Percentiles rank a stretch among this genome's conserved stretches.
Conservation (phyloP, 2,329 filamentous ascomycete genomes). For the Aspergillus versicolor region DNA sequence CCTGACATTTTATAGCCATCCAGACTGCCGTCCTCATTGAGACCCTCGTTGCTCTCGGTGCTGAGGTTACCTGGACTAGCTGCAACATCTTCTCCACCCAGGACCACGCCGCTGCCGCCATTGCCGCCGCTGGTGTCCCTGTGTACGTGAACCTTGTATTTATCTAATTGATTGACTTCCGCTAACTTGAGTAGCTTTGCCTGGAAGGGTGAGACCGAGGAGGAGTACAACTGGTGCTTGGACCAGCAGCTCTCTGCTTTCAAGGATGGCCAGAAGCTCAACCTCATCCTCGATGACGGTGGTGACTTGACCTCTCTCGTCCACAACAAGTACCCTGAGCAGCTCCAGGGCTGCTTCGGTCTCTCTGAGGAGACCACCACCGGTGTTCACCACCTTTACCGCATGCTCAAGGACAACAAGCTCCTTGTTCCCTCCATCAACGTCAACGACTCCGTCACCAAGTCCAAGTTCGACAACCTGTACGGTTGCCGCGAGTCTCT, state of each 20-base stretch:
- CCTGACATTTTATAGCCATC: slow-evolving; percentile 61
- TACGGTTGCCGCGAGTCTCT: slow-evolving; percentile 99
- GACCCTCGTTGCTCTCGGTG: slow-evolving; percentile 90
- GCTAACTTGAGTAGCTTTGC: slow-evolving; percentile 52
- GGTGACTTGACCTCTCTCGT: slow-evolving; percentile 95
- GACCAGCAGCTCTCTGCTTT: slow-evolving; percentile 97
- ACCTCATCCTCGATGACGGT: slow-evolving; percentile 98
- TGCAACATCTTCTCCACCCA: slow-evolving; percentile 99
- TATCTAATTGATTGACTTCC: neutral
- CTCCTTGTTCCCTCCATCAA: slow-evolving; percentile 96
- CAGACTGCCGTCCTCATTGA: slow-evolving; percentile 99
- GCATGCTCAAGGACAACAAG: slow-evolving; percentile 87
- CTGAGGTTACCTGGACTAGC: slow-evolving; percentile 97
- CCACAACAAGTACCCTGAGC: slow-evolving; percentile 97
- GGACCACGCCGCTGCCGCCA: slow-evolving; percentile 96
- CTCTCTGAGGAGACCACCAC: slow-evolving; percentile 99
- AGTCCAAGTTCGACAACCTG: slow-evolving; percentile 99
- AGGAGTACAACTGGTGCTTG: slow-evolving; percentile 99
- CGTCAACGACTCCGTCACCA: slow-evolving; percentile 99
- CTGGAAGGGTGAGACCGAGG: slow-evolving; percentile 93
- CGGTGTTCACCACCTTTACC: slow-evolving; percentile 98
- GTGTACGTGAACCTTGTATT: slow-evolving; percentile 55
- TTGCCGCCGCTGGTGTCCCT: slow-evolving; percentile 87
- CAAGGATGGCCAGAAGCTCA: slow-evolving; percentile 94
- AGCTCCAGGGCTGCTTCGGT: slow-evolving; percentile 97